Percentiles rank a stretch among this genome's conserved stretches.
Evolutionary conservation across 805 yeast genomes (phyloP).

Genomic region (Barnettozyma siamensis): DNA sequence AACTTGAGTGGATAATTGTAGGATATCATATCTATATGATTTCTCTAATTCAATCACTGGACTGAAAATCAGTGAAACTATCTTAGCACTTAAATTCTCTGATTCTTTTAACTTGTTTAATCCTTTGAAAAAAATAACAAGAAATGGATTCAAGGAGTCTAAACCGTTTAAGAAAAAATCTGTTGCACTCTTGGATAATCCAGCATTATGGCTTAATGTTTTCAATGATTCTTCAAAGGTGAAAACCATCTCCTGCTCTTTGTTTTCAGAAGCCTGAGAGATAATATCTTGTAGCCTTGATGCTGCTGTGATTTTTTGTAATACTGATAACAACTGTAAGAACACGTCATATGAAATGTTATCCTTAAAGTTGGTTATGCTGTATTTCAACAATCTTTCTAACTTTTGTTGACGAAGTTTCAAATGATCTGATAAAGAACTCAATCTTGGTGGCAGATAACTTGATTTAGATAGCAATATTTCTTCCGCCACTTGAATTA

Average conservation of each 20-base stretch:
- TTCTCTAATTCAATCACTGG: conserved; percentile 38
- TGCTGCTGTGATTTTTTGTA: conserved; percentile 46
- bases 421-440: conserved; percentile 48
- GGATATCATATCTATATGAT: conserved; percentile 27
- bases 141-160: conserved; percentile 21
- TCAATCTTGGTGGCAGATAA: conserved; percentile 49
- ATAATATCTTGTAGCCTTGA: conserved; percentile 9
- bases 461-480: conserved; percentile 50
- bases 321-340: conserved; percentile 32
- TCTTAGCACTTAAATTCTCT: conserved; percentile 19
- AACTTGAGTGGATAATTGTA: conserved; percentile 27
- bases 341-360: conserved; percentile 30
- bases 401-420: conserved; percentile 41
- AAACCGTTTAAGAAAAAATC: conserved; percentile 25
- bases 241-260: background rate
- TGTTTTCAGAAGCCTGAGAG: conserved; percentile 1
- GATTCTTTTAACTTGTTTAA: conserved; percentile 12
- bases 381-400: conserved; percentile 39
- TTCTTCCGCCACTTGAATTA: conserved; percentile 45
- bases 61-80: conserved; percentile 24
- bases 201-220: conserved; percentile 12
- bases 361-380: conserved; percentile 39
- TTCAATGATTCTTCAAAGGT: conserved; percentile 8
- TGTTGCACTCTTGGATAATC: conserved; percentile 8
- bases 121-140: conserved; percentile 21